Percentiles rank a stretch among this genome's conserved stretches.
These are phyloP conservation scores for Areca catechu DNA, from an alignment of 176 grass and related monocot genomes.

Conservation along the genomic window DNA sequence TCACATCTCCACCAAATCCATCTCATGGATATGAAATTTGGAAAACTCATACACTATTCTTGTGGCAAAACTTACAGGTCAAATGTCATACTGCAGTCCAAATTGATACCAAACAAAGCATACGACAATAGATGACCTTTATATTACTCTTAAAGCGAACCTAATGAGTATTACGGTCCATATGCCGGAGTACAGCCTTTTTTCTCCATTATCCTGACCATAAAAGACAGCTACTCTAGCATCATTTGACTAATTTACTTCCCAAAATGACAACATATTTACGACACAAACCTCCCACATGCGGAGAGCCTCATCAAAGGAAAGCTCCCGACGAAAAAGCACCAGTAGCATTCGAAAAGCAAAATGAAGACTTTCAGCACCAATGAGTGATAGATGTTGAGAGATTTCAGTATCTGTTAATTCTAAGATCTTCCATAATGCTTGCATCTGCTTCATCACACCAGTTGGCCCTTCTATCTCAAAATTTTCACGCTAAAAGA, in stretches of 20 bases:
- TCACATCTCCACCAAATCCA: too few relatives aligned
- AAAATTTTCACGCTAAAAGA: conserved; percentile 89
- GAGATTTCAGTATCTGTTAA: conserved; percentile 76
- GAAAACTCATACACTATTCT: too few relatives aligned
- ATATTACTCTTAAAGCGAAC: too few relatives aligned
- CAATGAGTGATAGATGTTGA: conserved; percentile 78
- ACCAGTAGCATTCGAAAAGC: conserved; percentile 96
- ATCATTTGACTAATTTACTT: neutral
- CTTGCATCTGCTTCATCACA: conserved; percentile 91
- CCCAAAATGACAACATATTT: conserved; percentile 6
- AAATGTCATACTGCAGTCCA: too few relatives aligned
- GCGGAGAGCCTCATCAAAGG: conserved; percentile 71
- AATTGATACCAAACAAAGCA: too few relatives aligned
- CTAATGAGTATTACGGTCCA: too few relatives aligned
- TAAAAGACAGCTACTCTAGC: too few relatives aligned
- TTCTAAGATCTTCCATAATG: conserved; percentile 90
- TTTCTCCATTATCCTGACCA: too few relatives aligned
- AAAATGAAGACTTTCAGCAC: conserved; percentile 99
- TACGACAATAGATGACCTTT: too few relatives aligned
- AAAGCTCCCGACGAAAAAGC: conserved; percentile 94
- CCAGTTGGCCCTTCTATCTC: conserved; percentile 94
- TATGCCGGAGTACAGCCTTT: too few relatives aligned
- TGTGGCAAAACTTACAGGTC: too few relatives aligned
- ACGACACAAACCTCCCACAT: conserved; percentile 93
- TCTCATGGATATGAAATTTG: too few relatives aligned